Evolutionary conservation across 2,329 filamentous ascomycete species (phyloP), one percentile per base, ranked within the genome.

Genomic region (Mycosphaerelloides madeirae): DNA sequence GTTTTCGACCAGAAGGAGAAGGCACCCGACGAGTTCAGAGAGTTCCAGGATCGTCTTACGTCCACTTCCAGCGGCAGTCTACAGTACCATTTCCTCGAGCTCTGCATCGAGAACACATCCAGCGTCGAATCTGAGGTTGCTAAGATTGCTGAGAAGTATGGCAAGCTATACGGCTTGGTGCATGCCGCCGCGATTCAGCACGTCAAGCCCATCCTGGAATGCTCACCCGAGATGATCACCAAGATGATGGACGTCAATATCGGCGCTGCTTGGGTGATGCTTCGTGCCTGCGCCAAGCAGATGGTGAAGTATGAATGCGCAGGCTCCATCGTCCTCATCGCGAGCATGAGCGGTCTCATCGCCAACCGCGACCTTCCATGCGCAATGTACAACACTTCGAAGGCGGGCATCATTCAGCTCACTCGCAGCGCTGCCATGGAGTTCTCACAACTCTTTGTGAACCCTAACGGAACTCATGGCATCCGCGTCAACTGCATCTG

Each of bases 251-350:
- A 48, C 25, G 67, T 76, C 50, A 77, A 77, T 51, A 72, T 71
- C 52, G 72, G 68, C 7, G 74, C 74, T 3, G 70, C 71, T 2
- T 73, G 75, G 52, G 66, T 71, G 44, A 64, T 66, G 0, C 71
- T 73, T 2, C 68, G 69, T 18, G 68, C 71, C 0, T 70, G 66
- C 3, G 73, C 73, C 1, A 65, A 65, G 36, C 68, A 74, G 51
- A 73, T 76, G 66, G 69, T 70, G 47, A 67, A 68, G 25, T 66
- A 70, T 53, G 74, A 78, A 46, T 72, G 62, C n/a, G 64, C 62
- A 9, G 74, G 71, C n/a, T 72, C 68, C 3, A 74, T 77, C 42
- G 63, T 76, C 3, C 60, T 76, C 8, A 61, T 77, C 0, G 74
- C 72, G 0, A 73, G 69, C 52, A 77, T 77, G 72, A 73, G 70